Evolutionary conservation across 192 early-diverging fungal genomes (phyloP).

Genomic region (Dissophora ornata): DNA sequence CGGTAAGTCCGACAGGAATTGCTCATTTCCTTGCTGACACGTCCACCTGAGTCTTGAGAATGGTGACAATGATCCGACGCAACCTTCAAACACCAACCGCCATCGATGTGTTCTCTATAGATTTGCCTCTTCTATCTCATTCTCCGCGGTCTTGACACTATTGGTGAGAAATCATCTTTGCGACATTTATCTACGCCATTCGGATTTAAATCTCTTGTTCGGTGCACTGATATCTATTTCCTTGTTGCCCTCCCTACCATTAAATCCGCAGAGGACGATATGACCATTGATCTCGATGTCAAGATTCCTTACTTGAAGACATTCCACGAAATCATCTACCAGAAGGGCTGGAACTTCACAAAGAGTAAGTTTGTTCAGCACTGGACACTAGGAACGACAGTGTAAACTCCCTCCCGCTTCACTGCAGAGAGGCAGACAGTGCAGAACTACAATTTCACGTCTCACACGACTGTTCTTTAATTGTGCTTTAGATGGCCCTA

Average conservation of each 20-base stretch:
- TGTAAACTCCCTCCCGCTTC: too few species aligned
- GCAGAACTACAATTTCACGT: too few species aligned
- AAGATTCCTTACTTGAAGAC: constrained; percentile 82
- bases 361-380: constrained; percentile 64
- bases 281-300: constrained; percentile 82
- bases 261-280: constrained; percentile 95
- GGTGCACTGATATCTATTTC: too few species aligned
- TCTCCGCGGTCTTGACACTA: constrained; percentile 95
- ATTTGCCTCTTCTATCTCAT: constrained; percentile 97
- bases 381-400: not conserved
- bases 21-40: not conserved
- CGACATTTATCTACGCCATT: not conserved
- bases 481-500: constrained; percentile 71
- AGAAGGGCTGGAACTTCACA: constrained; percentile 83
- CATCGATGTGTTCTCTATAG: too few species aligned
- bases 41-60: not conserved
- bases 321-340: constrained; percentile 85
- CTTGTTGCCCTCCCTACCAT: too few species aligned
- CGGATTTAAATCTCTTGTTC: too few species aligned
- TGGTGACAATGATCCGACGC: too few species aligned
- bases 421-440: too few species aligned
- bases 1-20: constrained; percentile 59
- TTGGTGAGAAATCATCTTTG: constrained; percentile 60
- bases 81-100: too few species aligned
- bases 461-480: not conserved